Evolutionary conservation across 2,329 filamentous ascomycete genomes (phyloP), one percentile per base, ranked within the genome.

Genomic region (Talaromyces sp.): DNA sequence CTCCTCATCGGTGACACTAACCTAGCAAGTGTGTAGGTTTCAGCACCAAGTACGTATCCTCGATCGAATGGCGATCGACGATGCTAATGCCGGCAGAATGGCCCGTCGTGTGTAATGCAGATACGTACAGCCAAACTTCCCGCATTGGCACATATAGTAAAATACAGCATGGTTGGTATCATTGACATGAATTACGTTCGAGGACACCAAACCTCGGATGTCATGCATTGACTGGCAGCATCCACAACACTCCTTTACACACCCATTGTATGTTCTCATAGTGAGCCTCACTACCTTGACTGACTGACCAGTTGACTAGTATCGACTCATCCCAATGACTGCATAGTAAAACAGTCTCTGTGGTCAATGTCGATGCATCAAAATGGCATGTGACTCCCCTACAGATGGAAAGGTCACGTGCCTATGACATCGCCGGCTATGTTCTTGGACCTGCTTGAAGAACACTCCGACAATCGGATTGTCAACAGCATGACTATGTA

Each of bases 1-100:
- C n/a, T n/a, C n/a, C n/a, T n/a, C n/a, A n/a, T n/a, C n/a, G n/a
- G n/a, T n/a, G n/a, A n/a, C n/a, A n/a, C n/a, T n/a, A n/a, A n/a
- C n/a, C n/a, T n/a, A n/a, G n/a, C n/a, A n/a, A n/a, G n/a, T n/a
- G n/a, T n/a, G n/a, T n/a, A n/a, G n/a, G n/a, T n/a, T n/a, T n/a
- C n/a, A n/a, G n/a, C n/a, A n/a, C n/a, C n/a, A n/a, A n/a, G n/a
- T n/a, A n/a, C n/a, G n/a, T n/a, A n/a, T n/a, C n/a, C n/a, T n/a
- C n/a, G n/a, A 55, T n/a, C 28, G 14, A 14, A 37, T 23, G 14
- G 18, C 33, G 52, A 57, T 57, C 35, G 54, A 40, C 52, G 18
- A 39, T 56, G 52, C 52, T 56, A 40, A 56, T 56, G 35, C 52
- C 33, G 52, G 31, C n/a, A 28, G 11, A 40, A 39, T 48, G 44